These are phyloP conservation scores for Excoecaria agallocha DNA, from an alignment of 345 rosid species.

Conservation along the genomic window DNA sequence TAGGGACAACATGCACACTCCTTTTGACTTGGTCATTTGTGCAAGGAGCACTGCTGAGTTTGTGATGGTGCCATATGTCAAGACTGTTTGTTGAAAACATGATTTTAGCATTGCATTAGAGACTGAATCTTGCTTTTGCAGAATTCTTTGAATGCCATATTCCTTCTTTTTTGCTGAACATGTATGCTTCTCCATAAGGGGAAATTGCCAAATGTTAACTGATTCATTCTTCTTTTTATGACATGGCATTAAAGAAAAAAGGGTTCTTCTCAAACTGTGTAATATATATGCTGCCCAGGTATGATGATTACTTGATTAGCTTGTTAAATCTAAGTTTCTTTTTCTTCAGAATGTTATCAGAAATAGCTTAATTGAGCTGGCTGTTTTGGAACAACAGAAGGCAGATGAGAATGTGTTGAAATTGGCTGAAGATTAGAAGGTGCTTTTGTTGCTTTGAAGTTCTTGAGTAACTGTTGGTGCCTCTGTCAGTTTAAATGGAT, in stretches of 20 bases:
- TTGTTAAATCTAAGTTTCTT: slow-evolving; percentile 9
- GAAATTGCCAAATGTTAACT: not conserved
- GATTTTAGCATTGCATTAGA: not conserved
- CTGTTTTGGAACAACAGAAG: slow-evolving; percentile 73
- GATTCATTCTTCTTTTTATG: slow-evolving; percentile 1
- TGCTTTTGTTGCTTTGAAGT: slow-evolving; percentile 28
- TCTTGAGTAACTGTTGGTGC: slow-evolving; percentile 6
- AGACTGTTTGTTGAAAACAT: not conserved
- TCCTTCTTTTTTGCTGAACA: not conserved
- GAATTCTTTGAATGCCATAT: not conserved
- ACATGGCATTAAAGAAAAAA: not conserved
- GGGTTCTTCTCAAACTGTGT: not conserved
- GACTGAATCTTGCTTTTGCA: slow-evolving; percentile 2
- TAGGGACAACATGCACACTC: not conserved
- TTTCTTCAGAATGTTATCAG: slow-evolving; percentile 50
- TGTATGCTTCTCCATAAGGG: not conserved
- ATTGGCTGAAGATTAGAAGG: slow-evolving; percentile 93
- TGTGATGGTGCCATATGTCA: not conserved
- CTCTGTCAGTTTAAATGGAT: slow-evolving; percentile 12
- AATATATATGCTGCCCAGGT: not conserved
- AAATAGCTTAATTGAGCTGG: slow-evolving; percentile 62
- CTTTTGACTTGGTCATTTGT: not conserved
- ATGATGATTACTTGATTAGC: not conserved
- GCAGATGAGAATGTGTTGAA: slow-evolving; percentile 69
- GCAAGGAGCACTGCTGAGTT: not conserved